These are phyloP conservation scores for Alternaria infectoria DNA, from an alignment of 2,329 filamentous ascomycete genomes.

Conservation along the genomic window DNA sequence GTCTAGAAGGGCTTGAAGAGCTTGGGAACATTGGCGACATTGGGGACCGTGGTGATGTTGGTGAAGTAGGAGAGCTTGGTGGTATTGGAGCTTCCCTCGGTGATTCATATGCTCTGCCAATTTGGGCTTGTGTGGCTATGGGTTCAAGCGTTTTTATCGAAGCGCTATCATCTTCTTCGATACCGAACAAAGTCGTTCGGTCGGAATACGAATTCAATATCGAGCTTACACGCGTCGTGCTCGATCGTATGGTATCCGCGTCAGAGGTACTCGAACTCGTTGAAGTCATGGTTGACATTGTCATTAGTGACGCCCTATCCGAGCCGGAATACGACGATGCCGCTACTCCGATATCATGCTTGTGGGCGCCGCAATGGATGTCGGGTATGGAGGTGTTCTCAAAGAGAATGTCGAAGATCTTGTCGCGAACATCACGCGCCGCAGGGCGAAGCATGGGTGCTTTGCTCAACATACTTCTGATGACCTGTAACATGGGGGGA, in stretches of 20 bases:
- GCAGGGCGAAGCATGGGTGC: constrained; percentile 51
- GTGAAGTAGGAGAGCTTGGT: constrained; percentile 24
- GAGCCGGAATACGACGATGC: constrained; percentile 34
- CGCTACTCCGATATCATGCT: constrained; percentile 35
- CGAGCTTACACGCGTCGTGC: constrained; percentile 34
- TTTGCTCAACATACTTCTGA: constrained; percentile 52
- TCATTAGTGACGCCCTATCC: constrained; percentile 35
- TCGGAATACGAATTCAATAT: constrained; percentile 42
- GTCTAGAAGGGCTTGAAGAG: constrained; percentile 24
- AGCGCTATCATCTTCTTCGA: constrained; percentile 38
- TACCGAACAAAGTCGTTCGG: constrained; percentile 36
- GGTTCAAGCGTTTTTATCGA: constrained; percentile 37
- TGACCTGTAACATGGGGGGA: constrained; percentile 49
- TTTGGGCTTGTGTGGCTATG: constrained; percentile 8
- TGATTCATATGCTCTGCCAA: constrained; percentile 23
- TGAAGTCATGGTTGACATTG: constrained; percentile 39
- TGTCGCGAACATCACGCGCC: constrained; percentile 51
- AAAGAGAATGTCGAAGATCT: constrained; percentile 40
- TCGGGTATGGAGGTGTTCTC: constrained; percentile 40
- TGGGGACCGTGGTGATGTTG: constrained; percentile 12
- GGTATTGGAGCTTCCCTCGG: constrained; percentile 23
- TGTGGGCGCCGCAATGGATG: constrained; percentile 45
- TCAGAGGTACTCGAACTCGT: constrained; percentile 34
- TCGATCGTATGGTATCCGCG: constrained; percentile 38
- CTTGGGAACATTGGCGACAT: constrained; percentile 14